Base-by-base conservation (phyloP, 139 green algal genomes). In the Chlorella sp. region DNA sequence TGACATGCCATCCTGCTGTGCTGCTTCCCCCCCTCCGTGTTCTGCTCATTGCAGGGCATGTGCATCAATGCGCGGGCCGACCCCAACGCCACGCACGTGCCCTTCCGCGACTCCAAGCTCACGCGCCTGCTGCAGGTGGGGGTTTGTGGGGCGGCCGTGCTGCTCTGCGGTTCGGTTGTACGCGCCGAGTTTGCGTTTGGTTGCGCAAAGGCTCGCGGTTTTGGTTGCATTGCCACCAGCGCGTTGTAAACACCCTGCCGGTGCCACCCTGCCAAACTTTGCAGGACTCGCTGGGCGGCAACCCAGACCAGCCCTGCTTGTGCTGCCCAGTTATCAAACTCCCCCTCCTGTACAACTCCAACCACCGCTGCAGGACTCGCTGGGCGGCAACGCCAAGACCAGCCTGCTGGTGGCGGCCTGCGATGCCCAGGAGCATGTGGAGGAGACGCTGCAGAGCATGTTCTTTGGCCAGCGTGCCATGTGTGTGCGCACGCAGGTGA, bases 101-200 rank as follows among this genome's bases (percentile, higher is more conserved):
- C 93, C n/a, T 96, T 95, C 84, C 77, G 95, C 6, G 92, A 97
- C 90, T 96, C 92, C 83, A 98, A 98, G 87, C 91, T 97, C 76
- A 96, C 94, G 1, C 85, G 93, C 17, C 89, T 96, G 34, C 88
- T 96, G 19, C 92, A 96, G 90, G 92, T 93, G 11, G 20, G 68
- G 8, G 7, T 7, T 11, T 11, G 51, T 60, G 51, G 51, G 51
- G 51, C 14, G 4, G 51, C n/a, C n/a, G n/a, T n/a, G n/a, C n/a
- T n/a, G n/a, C n/a, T n/a, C n/a, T n/a, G n/a, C n/a, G n/a, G n/a
- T n/a, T n/a, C n/a, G n/a, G n/a, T n/a, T n/a, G n/a, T n/a, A n/a
- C n/a, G n/a, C n/a, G n/a, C n/a, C n/a, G n/a, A n/a, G n/a, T n/a
- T n/a, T n/a, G n/a, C n/a, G n/a, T n/a, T n/a, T n/a, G n/a, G n/a